Evolutionary conservation across 768 basidiomycete species (phyloP).

Genomic region (Saitozyma sp.): DNA sequence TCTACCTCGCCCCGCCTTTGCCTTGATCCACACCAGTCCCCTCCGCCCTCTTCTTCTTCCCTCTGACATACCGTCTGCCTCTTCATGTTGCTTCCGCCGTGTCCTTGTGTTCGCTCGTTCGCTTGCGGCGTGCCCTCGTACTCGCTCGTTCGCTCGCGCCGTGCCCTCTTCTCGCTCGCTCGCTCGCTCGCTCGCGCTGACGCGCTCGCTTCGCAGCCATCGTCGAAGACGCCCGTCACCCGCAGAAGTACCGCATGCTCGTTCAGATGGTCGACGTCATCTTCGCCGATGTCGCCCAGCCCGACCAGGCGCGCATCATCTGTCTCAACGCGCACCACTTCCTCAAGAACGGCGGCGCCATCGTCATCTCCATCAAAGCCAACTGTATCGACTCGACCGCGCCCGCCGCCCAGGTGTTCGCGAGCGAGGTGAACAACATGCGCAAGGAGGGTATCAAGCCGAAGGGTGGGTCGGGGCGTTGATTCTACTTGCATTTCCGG

Average conservation of each 20-base stretch:
- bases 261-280: conserved; percentile 93
- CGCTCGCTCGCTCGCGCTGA: too few species aligned
- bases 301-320: conserved; percentile 97
- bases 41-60: too few species aligned
- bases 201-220: conserved; percentile 58
- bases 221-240: conserved; percentile 93
- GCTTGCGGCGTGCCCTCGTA: too few species aligned
- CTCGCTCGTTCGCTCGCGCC: too few species aligned
- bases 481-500: not conserved
- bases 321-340: conserved; percentile 89
- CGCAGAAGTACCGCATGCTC: conserved; percentile 96
- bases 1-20: not conserved
- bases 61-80: too few species aligned
- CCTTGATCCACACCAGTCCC: too few species aligned
- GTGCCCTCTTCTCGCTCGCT: too few species aligned
- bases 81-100: too few species aligned
- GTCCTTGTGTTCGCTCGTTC: too few species aligned
- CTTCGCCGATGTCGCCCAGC: conserved; percentile 97
- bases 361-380: conserved; percentile 97
- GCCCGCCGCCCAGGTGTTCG: conserved; percentile 84
- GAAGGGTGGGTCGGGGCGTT: conserved; percentile 55
- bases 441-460: conserved; percentile 83
- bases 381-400: conserved; percentile 98
- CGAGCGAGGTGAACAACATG: conserved; percentile 77
- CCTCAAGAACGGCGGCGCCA: conserved; percentile 89